Evolutionary conservation across 148 eudicot species (phyloP), one percentile per base, ranked within the genome.

Genomic region (Mesembryanthemum crystallinum): DNA sequence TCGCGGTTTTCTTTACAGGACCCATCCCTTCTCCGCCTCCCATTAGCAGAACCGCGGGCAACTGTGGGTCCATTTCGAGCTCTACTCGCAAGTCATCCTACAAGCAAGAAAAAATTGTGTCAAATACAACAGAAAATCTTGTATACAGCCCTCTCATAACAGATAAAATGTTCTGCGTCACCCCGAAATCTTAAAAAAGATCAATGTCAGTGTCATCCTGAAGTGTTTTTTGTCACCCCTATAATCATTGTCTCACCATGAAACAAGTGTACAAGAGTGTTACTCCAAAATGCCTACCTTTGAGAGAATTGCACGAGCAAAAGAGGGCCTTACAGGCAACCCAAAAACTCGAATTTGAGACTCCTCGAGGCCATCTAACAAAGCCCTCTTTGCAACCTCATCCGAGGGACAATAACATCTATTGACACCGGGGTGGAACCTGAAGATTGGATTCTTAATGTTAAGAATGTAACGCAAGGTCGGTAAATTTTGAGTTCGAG

Each of bases 21-120:
- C 98, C 98, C 98, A 94, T 94, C 68, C 98, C 98, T 87, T 94
- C 98, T 15, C 98, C 98, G 17, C 98, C 98, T 57, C 98, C 98
- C 98, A 94, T 94, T 64, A 94, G 80, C 79, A 94, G 78, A 63
- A 94, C 95, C 0, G 95, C 91, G 9, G 98, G 98, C 77, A 94
- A 78, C 21, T 83, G 20, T 23, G 78, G 87, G 78, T 94, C 93
- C 91, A 94, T 84, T 76, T 87, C 91, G 5, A 91, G 93, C 66
- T 92, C 97, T 65, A 83, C 89, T 84, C 98, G 78, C 67, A 92
- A 81, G 65, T 86, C 90, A 79, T 88, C 95, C 98, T 94, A 72
- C 24, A 73, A 27, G 43, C 24, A 67, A 63, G 57, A 64, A 18
- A 63, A 64, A 64, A 18, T 24, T 67, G 13, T 25, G 23, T 54